A percentile compares a stretch with the other conserved stretches of the same genome.
Conservation (phyloP, 768 basidiomycete genomes). For the Imleria badia region DNA sequence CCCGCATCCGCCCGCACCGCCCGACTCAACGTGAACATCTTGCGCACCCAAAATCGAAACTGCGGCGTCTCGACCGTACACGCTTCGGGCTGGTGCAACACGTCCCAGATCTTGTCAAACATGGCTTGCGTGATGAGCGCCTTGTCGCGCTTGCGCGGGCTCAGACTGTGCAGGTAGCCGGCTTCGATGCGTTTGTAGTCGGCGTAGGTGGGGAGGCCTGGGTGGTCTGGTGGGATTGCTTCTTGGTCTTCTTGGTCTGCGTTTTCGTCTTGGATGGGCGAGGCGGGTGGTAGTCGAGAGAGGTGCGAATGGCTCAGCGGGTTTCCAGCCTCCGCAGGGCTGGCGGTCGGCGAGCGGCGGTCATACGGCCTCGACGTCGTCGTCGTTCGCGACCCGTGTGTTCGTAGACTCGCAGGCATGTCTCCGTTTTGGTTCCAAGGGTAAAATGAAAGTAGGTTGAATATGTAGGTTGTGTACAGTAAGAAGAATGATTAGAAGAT, state of each 20-base stretch:
- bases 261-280: not conserved
- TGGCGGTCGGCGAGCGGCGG: conserved; percentile 12
- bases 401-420: conserved; percentile 26
- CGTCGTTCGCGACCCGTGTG: conserved; percentile 2
- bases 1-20: conserved; percentile 9
- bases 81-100: conserved; percentile 53
- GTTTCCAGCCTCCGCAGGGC: conserved; percentile 2
- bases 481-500: conserved; percentile 16
- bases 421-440: not conserved
- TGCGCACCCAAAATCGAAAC: conserved; percentile 82
- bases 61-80: conserved; percentile 55
- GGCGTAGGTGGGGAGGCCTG: conserved; percentile 61
- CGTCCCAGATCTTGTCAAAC: conserved; percentile 73
- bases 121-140: conserved; percentile 69
- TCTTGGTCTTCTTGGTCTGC: not conserved
- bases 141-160: conserved; percentile 59
- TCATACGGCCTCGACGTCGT: conserved; percentile 25
- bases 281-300: not conserved
- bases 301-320: not conserved
- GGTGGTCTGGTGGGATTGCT: conserved; percentile 17
- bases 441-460: conserved; percentile 6
- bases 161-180: conserved; percentile 58
- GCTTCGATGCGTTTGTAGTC: conserved; percentile 60
- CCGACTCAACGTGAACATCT: conserved; percentile 65
- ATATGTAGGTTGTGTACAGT: conserved; percentile 30